Evolutionary conservation across 371 early-diverging fungal species (phyloP).

Genomic region (Rhizopus delemar): DNA sequence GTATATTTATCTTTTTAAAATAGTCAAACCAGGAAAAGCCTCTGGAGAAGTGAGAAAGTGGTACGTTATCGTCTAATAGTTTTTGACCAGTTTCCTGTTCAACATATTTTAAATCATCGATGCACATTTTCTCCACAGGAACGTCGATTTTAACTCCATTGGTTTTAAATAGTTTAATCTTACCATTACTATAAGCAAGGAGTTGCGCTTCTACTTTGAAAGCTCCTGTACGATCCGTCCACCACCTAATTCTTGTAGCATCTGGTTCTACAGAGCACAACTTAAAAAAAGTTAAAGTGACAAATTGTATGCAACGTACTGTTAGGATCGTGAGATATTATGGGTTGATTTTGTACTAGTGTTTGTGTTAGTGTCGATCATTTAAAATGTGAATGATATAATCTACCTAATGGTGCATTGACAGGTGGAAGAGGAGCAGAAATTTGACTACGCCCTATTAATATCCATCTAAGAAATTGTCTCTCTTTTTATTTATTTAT

Average conservation of each 20-base stretch:
- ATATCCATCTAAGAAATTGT: background rate
- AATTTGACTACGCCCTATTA: constrained; percentile 25
- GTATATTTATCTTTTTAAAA: constrained; percentile 75
- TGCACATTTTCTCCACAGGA: constrained; percentile 82
- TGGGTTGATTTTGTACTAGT: background rate
- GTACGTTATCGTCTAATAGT: constrained; percentile 48
- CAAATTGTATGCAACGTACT: background rate
- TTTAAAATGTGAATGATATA: background rate
- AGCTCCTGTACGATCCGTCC: constrained; percentile 90
- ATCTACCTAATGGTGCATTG: constrained; percentile 7
- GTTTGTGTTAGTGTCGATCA: background rate
- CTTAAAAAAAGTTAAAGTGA: background rate
- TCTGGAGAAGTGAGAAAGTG: constrained; percentile 52
- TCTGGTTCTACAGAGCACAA: constrained; percentile 37
- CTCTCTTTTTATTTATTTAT: background rate
- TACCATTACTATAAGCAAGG: constrained; percentile 71
- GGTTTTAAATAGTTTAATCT: constrained; percentile 85
- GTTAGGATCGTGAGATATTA: constrained; percentile 5
- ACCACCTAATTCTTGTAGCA: constrained; percentile 69
- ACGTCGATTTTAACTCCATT: constrained; percentile 95
- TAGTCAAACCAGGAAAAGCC: constrained; percentile 87
- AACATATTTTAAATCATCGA: constrained; percentile 68
- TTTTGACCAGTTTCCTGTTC: constrained; percentile 55
- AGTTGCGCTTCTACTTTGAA: constrained; percentile 93
- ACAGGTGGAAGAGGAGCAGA: constrained; percentile 26